phyloP scores from a whole-genome alignment of 1,139 yeast genomes.

The Wickerhamiella infanticola region DNA sequence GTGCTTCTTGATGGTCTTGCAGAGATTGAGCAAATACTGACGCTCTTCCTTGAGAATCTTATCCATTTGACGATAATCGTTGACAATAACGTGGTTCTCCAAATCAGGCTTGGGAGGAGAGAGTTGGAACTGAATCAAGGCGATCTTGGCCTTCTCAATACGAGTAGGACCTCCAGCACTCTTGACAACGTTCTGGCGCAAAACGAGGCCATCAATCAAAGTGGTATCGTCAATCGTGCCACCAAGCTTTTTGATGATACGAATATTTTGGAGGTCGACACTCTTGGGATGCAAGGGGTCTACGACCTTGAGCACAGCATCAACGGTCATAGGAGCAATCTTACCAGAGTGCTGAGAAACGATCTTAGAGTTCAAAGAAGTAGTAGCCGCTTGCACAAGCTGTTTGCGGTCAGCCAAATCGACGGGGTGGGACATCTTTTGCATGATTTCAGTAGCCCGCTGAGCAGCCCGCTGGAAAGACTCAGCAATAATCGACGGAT shows the following conservation, averaged over 20 bases:
- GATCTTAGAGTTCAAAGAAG: conserved; percentile 86
- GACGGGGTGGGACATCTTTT: conserved; percentile 72
- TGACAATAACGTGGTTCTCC: conserved; percentile 94
- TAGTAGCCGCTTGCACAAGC: conserved; percentile 79
- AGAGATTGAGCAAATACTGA: conserved; percentile 80
- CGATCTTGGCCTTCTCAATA: conserved; percentile 86
- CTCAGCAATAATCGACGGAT: conserved; percentile 90
- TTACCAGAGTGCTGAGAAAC: conserved; percentile 80
- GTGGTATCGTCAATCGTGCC: conserved; percentile 97
- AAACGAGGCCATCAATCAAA: conserved; percentile 80
- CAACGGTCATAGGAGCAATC: conserved; percentile 89
- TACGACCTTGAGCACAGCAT: conserved; percentile 70
- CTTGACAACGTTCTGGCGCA: conserved; percentile 80
- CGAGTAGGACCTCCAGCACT: conserved; percentile 94
- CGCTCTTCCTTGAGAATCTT: conserved; percentile 95
- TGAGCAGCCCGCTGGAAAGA: conserved; percentile 87
- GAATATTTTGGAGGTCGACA: conserved; percentile 77
- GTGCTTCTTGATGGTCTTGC: conserved; percentile 91
- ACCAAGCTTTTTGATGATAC: conserved; percentile 85
- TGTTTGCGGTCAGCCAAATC: conserved; percentile 65
- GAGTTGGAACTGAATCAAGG: conserved; percentile 83
- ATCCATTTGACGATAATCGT: conserved; percentile 98
- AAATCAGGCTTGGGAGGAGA: conserved; percentile 99
- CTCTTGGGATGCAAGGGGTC: conserved; percentile 40
- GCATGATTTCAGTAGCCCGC: conserved; percentile 69